Base-by-base conservation (phyloP, 805 yeast genomes). In the Saccharomycopsis capsularis region DNA sequence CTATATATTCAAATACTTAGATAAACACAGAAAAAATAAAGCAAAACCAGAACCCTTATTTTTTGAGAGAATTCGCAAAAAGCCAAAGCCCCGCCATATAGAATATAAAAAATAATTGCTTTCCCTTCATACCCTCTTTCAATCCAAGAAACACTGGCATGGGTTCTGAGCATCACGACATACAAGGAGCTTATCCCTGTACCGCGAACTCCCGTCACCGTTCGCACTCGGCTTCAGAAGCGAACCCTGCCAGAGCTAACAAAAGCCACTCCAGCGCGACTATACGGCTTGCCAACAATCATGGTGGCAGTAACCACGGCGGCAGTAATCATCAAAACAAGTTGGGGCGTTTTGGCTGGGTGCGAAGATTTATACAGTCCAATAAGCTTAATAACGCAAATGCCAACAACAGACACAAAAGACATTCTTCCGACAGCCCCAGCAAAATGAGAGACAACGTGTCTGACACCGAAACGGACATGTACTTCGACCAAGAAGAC, bases 271-370 rank as follows among this genome's bases (percentile, higher is more conserved):
- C 23, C 16, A 35, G 13, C 19, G 18, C 21, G 15, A 29, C 39
- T 13, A n/a, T n/a, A n/a, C n/a, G n/a, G n/a, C n/a, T n/a, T n/a
- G n/a, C n/a, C n/a, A n/a, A n/a, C n/a, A n/a, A n/a, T n/a, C n/a
- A n/a, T n/a, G n/a, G n/a, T 34, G 7, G 18, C n/a, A 34, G 18
- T 34, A 34, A 34, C n/a, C 7, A 34, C n/a, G n/a, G 18, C 18
- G 18, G 18, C 7, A 34, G 7, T 13, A 16, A 9, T 16, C 13
- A 36, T 23, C 32, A 41, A n/a, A 36, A 47, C 34, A 46, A 42
- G 29, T n/a, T 37, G 18, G 39, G 49, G n/a, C 24, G 55, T 38
- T 51, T 51, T 35, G 55, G 55, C 16, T 51, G 55, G 55, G 55
- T 51, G 23, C 48, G 49, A 15, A 36, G 55, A 30, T 41, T 51